Base-by-base conservation (phyloP, 805 yeast species). In the Yueomyces sp. region DNA sequence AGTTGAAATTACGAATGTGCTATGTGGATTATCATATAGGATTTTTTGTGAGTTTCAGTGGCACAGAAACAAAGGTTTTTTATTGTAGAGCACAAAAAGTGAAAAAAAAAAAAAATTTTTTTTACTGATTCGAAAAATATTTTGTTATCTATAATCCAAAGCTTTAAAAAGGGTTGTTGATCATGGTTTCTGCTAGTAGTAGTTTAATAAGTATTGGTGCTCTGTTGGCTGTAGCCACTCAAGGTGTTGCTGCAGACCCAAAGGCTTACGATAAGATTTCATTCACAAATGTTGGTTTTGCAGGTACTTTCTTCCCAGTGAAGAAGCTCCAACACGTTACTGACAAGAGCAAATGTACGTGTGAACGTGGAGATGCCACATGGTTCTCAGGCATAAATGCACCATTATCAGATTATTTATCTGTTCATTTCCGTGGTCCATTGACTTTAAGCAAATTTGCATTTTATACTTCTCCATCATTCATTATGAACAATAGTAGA, bases 391-490 rank as follows among this genome's bases (percentile, higher is more conserved):
- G 90, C 28, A 43, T 75, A 4, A 79, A 79, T 55, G 66, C 86
- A 12, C 92, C 92, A 2, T 52, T 81, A 36, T 62, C 79, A 50
- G 78, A 70, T 44, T 84, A 76, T 49, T 65, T 82, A 9, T 77
- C 86, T 2, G 87, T 82, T 8, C 92, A 82, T 57, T 73, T 82
- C 59, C 74, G 92, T 63, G 92, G 92, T 33, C 92, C 92, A 3
- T 60, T 82, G 47, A 60, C 66, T 7, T 66, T 82, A 51, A 65
- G 64, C 45, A 67, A 74, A 50, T 82, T 81, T 56, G 88, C 77
- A 4, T 77, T 65, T 51, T 82, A 78, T 55, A 67, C 68, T n/a
- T 51, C 78, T 12, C 65, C 66, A 3, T 55, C 63, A 30, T 77
- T 66, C 49, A 52, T 45, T 40, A 49, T 56, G n/a, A 46, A 49